Evolutionary conservation across 371 early-diverging fungal species (phyloP).

Genomic region (Actinomucor elegans): DNA sequence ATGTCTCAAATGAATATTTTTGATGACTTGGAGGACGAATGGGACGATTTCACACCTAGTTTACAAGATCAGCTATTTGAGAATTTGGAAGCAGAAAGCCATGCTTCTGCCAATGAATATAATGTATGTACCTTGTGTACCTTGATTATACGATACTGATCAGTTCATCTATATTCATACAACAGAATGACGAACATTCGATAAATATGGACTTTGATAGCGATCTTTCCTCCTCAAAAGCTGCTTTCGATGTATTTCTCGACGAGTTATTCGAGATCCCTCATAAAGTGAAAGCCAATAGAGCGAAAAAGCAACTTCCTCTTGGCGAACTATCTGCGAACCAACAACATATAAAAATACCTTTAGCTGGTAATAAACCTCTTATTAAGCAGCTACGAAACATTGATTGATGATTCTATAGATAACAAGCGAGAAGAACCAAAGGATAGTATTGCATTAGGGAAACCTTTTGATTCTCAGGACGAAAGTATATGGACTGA

Average conservation of each 20-base stretch:
- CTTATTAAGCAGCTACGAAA: no score
- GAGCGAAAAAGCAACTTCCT: not conserved
- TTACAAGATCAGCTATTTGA: slow-evolving; percentile 17
- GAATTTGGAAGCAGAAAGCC: slow-evolving; percentile 2
- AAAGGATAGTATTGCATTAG: no score
- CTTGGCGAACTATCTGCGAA: slow-evolving; percentile 2
- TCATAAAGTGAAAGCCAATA: not conserved
- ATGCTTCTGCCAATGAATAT: not conserved
- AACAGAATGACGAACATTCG: no score
- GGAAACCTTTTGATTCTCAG: slow-evolving; percentile 1
- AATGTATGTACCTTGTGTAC: not conserved
- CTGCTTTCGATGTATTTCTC: slow-evolving; percentile 8
- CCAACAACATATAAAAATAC: not conserved
- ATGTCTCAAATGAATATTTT: slow-evolving; percentile 9
- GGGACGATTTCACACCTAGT: slow-evolving; percentile 20
- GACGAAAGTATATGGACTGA: slow-evolving; percentile 11
- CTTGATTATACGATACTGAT: no score
- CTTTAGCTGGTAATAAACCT: not conserved
- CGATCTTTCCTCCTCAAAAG: not conserved
- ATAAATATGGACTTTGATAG: no score
- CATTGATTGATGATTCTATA: no score
- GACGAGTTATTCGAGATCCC: slow-evolving; percentile 16
- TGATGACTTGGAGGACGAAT: slow-evolving; percentile 16
- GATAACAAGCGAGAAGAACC: no score
- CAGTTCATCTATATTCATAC: no score